phyloP scores from a whole-genome alignment of 306 rosid species.

The Pachyrhizus erosus region DNA sequence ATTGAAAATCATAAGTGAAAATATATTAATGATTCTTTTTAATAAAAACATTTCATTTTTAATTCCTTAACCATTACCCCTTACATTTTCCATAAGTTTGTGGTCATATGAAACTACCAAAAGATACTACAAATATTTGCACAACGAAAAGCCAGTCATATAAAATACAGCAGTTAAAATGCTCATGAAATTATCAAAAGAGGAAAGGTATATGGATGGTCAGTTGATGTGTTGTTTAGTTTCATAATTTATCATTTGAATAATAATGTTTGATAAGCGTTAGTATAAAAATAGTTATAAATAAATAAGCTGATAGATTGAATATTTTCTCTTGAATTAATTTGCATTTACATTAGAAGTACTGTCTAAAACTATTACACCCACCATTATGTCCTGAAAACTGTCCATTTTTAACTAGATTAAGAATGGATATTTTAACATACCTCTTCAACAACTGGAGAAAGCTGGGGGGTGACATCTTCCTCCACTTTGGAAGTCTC shows the following conservation, averaged over 20 bases:
- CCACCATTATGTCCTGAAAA: background rate
- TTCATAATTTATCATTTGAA: conserved; percentile 23
- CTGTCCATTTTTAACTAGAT: conserved; percentile 26
- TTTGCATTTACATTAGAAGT: conserved; percentile 17
- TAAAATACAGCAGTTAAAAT: background rate
- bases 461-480: conserved; percentile 9
- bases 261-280: background rate
- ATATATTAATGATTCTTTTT: background rate
- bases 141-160: background rate
- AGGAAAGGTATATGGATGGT: background rate
- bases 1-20: background rate
- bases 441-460: conserved; percentile 59
- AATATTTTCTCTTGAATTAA: background rate
- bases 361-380: background rate
- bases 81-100: background rate
- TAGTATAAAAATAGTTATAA: background rate
- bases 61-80: background rate
- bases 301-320: background rate
- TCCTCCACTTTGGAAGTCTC: conserved; percentile 24
- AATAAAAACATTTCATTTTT: background rate
- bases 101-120: conserved; percentile 16
- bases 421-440: conserved; percentile 38
- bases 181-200: conserved; percentile 11
- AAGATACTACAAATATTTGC: background rate
- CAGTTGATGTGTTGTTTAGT: background rate